A percentile compares a stretch with the other conserved stretches of the same genome.
These are phyloP conservation scores for Candida coquimbonensis DNA, from an alignment of 805 yeast species.

Conservation along the genomic window DNA sequence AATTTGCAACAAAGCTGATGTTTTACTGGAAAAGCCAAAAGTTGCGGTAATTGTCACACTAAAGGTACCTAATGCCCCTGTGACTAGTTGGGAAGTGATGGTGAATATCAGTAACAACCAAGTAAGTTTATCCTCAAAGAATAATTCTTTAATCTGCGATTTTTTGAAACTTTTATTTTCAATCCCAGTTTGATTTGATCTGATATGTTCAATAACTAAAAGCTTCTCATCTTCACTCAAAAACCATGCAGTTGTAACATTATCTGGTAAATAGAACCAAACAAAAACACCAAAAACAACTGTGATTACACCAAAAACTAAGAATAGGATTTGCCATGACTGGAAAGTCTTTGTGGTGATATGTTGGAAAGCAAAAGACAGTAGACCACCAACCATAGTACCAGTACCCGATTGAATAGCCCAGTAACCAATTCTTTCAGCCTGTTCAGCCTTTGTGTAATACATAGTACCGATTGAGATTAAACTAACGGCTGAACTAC, in stretches of 20 bases:
- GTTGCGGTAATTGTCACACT: conserved; percentile 12
- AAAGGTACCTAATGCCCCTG: conserved; percentile 33
- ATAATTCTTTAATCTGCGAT: conserved; percentile 34
- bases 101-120: conserved; percentile 39
- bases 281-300: conserved; percentile 36
- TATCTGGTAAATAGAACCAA: conserved; percentile 40
- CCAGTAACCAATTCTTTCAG: conserved; percentile 44
- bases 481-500: conserved; percentile 45
- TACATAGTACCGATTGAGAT: conserved; percentile 52
- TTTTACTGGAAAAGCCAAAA: conserved; percentile 18
- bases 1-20: conserved; percentile 42
- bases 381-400: conserved; percentile 33
- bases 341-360: conserved; percentile 29
- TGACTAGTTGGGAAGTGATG: conserved; percentile 36
- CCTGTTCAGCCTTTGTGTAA: conserved; percentile 44
- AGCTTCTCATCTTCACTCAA: conserved; percentile 31
- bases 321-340: conserved; percentile 52
- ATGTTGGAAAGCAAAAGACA: conserved; percentile 45
- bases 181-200: conserved; percentile 38
- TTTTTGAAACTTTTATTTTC: conserved; percentile 33
- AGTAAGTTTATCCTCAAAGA: conserved; percentile 35
- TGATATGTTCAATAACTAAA: conserved; percentile 31
- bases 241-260: conserved; percentile 27
- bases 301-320: conserved; percentile 47
- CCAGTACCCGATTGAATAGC: conserved; percentile 45